phyloP scores from a whole-genome alignment of 73 alveolate species.

The Uronychia binucleata region DNA sequence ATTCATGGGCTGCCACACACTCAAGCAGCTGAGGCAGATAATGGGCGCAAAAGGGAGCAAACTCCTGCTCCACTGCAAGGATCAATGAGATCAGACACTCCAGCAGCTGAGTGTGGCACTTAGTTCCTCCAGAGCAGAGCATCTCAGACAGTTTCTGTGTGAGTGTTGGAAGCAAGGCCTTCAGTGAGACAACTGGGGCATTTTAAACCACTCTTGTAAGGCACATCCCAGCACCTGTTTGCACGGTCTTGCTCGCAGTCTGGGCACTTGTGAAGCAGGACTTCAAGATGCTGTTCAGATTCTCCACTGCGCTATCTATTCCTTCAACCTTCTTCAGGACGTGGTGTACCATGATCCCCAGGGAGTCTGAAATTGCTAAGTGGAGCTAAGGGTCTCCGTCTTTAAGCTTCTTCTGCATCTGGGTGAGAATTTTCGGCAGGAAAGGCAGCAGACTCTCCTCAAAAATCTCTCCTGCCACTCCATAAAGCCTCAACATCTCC shows the following conservation, averaged over 20 bases:
- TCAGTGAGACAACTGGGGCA: constrained; percentile 87
- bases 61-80: constrained; percentile 86
- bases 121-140: constrained; percentile 38
- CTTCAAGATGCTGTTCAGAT: constrained; percentile 40
- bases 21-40: constrained; percentile 80
- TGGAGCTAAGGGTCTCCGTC: constrained; percentile 52
- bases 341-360: constrained; percentile 56
- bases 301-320: constrained; percentile 36
- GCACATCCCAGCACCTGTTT: constrained; percentile 83
- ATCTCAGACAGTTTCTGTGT: constrained; percentile 58
- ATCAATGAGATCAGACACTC: constrained; percentile 82
- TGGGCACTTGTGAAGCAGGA: constrained; percentile 2
- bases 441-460: constrained; percentile 68
- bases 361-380: constrained; percentile 38
- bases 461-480: constrained; percentile 59
- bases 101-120: constrained; percentile 78
- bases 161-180: constrained; percentile 53
- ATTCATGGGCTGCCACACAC: constrained; percentile 81
- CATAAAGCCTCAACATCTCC: constrained; percentile 66
- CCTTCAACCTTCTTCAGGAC: constrained; percentile 56
- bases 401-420: constrained; percentile 58
- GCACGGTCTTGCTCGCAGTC: constrained; percentile 33
- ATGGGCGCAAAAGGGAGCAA: constrained; percentile 82
- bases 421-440: constrained; percentile 47
- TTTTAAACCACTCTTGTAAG: constrained; percentile 84